phyloP scores from a whole-genome alignment of 1,284 basidiomycete species.

The Malassezia pachydermatis region DNA sequence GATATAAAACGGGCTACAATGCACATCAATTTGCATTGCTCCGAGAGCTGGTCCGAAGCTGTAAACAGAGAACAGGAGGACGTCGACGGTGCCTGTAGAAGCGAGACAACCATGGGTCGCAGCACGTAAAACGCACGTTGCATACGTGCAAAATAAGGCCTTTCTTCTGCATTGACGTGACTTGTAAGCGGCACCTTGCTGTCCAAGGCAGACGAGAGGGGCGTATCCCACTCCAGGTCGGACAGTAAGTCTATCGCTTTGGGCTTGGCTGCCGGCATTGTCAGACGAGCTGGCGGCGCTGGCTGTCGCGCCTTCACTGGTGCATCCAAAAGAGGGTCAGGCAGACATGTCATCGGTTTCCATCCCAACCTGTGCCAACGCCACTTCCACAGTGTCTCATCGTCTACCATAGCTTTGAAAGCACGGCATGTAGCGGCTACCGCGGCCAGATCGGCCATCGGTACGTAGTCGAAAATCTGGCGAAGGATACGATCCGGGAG shows the following conservation, averaged over 20 bases:
- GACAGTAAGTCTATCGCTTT: conserved; percentile 5
- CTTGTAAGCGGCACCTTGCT: too few species aligned
- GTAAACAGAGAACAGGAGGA: conserved; percentile 13
- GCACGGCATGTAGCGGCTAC: conserved; percentile 1
- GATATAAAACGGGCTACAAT: conserved; percentile 8
- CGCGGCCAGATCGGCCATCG: conserved; percentile 2
- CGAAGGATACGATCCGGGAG: too few species aligned
- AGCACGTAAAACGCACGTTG: conserved; percentile 2
- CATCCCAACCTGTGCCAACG: conserved; percentile 7
- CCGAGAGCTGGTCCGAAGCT: not conserved
- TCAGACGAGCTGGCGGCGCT: not conserved
- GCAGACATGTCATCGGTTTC: not conserved
- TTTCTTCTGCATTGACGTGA: not conserved
- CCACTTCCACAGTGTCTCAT: conserved; percentile 12
- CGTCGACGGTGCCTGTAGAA: not conserved
- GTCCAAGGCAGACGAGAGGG: not conserved
- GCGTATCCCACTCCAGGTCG: conserved; percentile 5
- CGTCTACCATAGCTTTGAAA: not conserved
- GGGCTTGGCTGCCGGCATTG: not conserved
- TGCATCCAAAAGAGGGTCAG: conserved; percentile 6
- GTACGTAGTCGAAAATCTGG: conserved; percentile 4
- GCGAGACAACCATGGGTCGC: conserved; percentile 2
- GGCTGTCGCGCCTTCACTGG: not conserved
- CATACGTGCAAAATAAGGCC: conserved; percentile 8
- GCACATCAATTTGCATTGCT: conserved; percentile 6